These are phyloP conservation scores for Suillus placidus DNA, from an alignment of 768 basidiomycete genomes.

Conservation along the genomic window DNA sequence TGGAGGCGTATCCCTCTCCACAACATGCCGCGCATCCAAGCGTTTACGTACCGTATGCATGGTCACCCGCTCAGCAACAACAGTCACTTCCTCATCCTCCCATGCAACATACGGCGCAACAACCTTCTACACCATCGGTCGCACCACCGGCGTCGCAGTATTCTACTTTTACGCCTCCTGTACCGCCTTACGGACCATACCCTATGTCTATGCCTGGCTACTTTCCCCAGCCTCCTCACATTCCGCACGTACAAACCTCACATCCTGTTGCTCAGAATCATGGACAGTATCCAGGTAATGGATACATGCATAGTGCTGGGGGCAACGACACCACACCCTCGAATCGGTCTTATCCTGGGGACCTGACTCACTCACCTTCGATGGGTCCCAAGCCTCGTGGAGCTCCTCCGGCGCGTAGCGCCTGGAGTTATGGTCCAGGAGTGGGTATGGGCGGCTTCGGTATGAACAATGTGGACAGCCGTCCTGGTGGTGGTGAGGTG, in stretches of 20 bases:
- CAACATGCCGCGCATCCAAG: conserved; percentile 36
- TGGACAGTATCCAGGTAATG: conserved; percentile 29
- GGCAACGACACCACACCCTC: conserved; percentile 27
- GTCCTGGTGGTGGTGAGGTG: conserved; percentile 41
- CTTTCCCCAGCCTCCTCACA: conserved; percentile 36
- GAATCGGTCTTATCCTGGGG: conserved; percentile 31
- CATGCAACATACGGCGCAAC: conserved; percentile 41
- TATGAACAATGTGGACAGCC: conserved; percentile 31
- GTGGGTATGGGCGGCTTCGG: conserved; percentile 49
- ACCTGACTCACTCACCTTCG: conserved; percentile 32
- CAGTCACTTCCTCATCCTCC: conserved; percentile 42
- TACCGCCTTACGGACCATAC: conserved; percentile 39
- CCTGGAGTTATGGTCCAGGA: conserved; percentile 78
- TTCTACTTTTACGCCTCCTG: conserved; percentile 34
- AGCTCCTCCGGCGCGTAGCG: conserved; percentile 46
- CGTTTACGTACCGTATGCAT: conserved; percentile 33
- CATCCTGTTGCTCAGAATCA: conserved; percentile 31
- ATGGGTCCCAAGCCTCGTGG: conserved; percentile 32
- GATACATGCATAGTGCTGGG: conserved; percentile 25
- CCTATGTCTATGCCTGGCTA: conserved; percentile 36
- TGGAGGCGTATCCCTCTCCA: conserved; percentile 37
- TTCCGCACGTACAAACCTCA: conserved; percentile 30
- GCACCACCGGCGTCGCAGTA: conserved; percentile 37
- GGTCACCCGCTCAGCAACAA: conserved; percentile 31
- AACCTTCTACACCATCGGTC: conserved; percentile 32